A percentile compares a stretch with the other conserved stretches of the same genome.
phyloP scores from a whole-genome alignment of 2,329 filamentous ascomycete species.

The Coniella lustricola region DNA sequence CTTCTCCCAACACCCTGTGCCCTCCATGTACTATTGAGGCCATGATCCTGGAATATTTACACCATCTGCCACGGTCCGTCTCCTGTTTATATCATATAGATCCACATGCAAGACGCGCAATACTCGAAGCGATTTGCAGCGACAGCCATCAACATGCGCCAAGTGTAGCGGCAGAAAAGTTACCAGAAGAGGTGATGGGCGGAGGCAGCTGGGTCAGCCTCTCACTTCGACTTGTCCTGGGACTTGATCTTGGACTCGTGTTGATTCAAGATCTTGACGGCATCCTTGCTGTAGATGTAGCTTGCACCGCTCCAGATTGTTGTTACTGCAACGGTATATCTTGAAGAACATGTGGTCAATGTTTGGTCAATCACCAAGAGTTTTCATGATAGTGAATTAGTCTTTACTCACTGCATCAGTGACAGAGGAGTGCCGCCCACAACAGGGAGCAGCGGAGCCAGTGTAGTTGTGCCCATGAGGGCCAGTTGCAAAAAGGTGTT shows the following conservation, averaged over 20 bases:
- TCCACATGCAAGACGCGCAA: neutral
- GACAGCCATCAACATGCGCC: too few species aligned
- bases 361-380: neutral
- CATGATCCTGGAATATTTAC: too few species aligned
- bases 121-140: neutral
- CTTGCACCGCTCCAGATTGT: constrained; percentile 92
- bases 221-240: constrained; percentile 3
- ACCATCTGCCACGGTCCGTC: neutral
- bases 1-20: too few species aligned
- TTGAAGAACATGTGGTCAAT: constrained; percentile 26
- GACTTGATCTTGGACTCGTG: constrained; percentile 20
- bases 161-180: neutral
- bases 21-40: too few species aligned
- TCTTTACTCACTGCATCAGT: constrained; percentile 53
- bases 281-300: constrained; percentile 85
- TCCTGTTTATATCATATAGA: neutral
- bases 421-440: constrained; percentile 49
- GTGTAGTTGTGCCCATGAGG: constrained; percentile 77
- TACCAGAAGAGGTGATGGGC: neutral
- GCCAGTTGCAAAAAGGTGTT: constrained; percentile 90
- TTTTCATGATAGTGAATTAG: too few species aligned
- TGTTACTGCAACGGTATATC: constrained; percentile 78
- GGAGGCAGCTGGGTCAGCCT: too few species aligned
- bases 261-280: constrained; percentile 70
- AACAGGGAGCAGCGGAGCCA: constrained; percentile 65